Evolutionary conservation across 2,329 filamentous ascomycete species (phyloP), one percentile per base, ranked within the genome.

Genomic region (Gaeumannomyces sp.): DNA sequence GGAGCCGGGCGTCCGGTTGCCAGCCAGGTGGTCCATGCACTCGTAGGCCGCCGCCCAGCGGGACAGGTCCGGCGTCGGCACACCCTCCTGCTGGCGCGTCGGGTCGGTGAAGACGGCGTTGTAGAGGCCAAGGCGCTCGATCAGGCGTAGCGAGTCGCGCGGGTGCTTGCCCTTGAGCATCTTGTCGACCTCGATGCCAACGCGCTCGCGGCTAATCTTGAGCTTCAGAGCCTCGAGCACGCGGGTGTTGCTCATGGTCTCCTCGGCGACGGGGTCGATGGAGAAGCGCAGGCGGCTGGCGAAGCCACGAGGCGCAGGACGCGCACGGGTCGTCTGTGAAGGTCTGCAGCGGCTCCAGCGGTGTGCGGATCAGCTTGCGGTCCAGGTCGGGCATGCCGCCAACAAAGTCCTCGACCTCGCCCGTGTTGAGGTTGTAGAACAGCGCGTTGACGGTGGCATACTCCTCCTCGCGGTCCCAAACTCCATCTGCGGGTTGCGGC

Each of bases 391-490:
- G 73, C 50, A 96, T 79, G 0, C 95, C 94, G 10, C 84, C 84
- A 0, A 92, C 96, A 67, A 96, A 90, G 74, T 99, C 95, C 75
- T 98, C 94, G 50, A 98, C 84, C 66, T 83, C 71, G 45, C 86
- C 84, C 1, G 89, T 92, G 72, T 93, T 88, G 56, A 99, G 79
- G 71, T 98, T 98, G 80, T 95, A 98, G 78, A 98, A 98, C 68
- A 99, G 85, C 29, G 95, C 92, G 74, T 99, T 99, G 67, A 98
- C 88, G 0, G 93, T 97, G 28, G 94, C 93, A 79, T 99, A n/a
- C 94, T 99, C 94, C 75, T 99, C 93, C 73, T 91, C 84, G 94
- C 89, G 0, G 92, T 97, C 6, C 94, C 95, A 75, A 97, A 97
- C 74, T 97, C 93, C 83, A 98, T 90, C 70, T 92, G 84, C 1